Percentiles rank a stretch among this genome's conserved stretches.
These are phyloP conservation scores for Bacterosira constricta DNA, from an alignment of 108 stramenopile species.

Conservation along the genomic window DNA sequence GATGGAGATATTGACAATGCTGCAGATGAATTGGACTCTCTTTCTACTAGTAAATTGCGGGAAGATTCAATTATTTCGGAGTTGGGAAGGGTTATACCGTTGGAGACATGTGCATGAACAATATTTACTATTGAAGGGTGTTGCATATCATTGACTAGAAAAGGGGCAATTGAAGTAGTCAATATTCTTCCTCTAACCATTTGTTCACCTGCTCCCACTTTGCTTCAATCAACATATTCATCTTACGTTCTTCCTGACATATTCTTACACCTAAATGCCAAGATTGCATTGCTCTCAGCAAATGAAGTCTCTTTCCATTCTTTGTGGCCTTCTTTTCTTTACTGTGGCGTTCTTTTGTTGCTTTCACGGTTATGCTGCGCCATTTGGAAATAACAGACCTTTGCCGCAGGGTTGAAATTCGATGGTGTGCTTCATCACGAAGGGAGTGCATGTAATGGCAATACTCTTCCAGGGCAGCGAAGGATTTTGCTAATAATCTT, in stretches of 20 bases:
- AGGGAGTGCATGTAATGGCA: slow-evolving; percentile 5
- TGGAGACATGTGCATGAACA: not conserved
- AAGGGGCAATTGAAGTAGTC: too few species aligned
- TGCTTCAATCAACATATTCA: slow-evolving; percentile 14
- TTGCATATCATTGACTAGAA: too few species aligned
- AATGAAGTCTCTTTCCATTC: slow-evolving; percentile 4
- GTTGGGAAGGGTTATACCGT: slow-evolving; percentile 54
- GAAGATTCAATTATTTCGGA: slow-evolving; percentile 69
- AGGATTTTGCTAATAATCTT: slow-evolving; percentile 26
- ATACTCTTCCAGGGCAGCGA: slow-evolving; percentile 32
- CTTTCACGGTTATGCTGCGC: not conserved
- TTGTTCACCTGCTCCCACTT: slow-evolving; percentile 21
- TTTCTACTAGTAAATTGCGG: slow-evolving; percentile 53
- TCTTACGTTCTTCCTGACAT: slow-evolving; percentile 16
- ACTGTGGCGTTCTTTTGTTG: not conserved
- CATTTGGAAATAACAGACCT: slow-evolving; percentile 7
- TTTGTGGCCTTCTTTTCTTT: not conserved
- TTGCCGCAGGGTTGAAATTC: not conserved
- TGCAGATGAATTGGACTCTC: slow-evolving; percentile 16
- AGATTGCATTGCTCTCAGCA: slow-evolving; percentile 4
- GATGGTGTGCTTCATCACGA: not conserved
- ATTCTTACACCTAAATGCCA: slow-evolving; percentile 20
- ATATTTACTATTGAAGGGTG: not conserved
- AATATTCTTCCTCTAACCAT: slow-evolving; percentile 20
- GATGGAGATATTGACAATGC: slow-evolving; percentile 20